phyloP scores from a whole-genome alignment of 352 stramenopile species.

The Globisporangium viniferum region DNA sequence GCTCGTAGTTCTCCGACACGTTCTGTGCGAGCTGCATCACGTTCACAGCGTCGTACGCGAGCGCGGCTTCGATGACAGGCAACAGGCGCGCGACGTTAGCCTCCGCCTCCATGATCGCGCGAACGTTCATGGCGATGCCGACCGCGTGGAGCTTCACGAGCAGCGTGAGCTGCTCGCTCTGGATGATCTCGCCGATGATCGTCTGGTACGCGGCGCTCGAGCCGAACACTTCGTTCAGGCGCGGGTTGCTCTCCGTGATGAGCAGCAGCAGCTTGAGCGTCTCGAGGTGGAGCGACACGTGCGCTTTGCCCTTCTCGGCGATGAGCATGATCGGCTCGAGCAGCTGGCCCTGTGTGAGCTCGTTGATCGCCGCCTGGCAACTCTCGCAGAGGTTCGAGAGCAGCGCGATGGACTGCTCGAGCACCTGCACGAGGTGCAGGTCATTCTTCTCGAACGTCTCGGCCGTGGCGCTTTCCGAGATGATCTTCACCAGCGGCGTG shows the following conservation, averaged over 20 bases:
- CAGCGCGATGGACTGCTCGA: slow-evolving; percentile 79
- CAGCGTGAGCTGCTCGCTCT: slow-evolving; percentile 49
- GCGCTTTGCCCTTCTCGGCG: slow-evolving; percentile 43
- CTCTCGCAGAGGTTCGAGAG: slow-evolving; percentile 84
- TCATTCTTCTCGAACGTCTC: slow-evolving; percentile 56
- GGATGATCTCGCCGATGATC: slow-evolving; percentile 62
- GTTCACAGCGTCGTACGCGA: slow-evolving; percentile 78
- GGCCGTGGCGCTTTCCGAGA: slow-evolving; percentile 52
- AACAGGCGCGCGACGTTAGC: slow-evolving; percentile 64
- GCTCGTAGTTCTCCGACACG: slow-evolving; percentile 49
- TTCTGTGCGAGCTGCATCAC: slow-evolving; percentile 76
- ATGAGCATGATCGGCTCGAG: slow-evolving; percentile 77
- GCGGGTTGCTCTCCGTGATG: slow-evolving; percentile 80
- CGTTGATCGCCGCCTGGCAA: slow-evolving; percentile 72
- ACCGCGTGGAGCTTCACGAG: slow-evolving; percentile 55
- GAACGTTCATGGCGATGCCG: slow-evolving; percentile 78
- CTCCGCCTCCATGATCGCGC: slow-evolving; percentile 70
- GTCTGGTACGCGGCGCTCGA: slow-evolving; percentile 59
- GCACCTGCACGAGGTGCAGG: slow-evolving; percentile 62
- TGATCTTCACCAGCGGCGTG: slow-evolving; percentile 72
- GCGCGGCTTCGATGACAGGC: slow-evolving; percentile 59
- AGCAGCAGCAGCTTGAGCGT: slow-evolving; percentile 79
- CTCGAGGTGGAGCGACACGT: slow-evolving; percentile 66
- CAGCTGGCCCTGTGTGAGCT: slow-evolving; percentile 74
- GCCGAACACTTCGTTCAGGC: slow-evolving; percentile 65